Evolutionary conservation across 2,329 filamentous ascomycete species (phyloP).

Genomic region (Graphilbum fragrans): DNA sequence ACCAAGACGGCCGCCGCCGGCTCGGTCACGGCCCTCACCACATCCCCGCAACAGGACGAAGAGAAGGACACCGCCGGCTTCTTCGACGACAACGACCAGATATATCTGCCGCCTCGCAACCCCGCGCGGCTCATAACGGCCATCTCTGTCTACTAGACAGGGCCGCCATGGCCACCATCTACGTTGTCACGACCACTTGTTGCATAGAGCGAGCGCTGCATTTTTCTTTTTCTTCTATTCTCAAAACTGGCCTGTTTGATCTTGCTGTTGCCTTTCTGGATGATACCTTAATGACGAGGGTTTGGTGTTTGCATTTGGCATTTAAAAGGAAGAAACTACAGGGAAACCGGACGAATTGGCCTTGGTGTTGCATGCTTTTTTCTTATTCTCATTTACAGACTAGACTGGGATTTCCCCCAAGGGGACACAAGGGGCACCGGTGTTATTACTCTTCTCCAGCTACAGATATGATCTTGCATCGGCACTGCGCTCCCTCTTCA

Average conservation of each 20-base stretch:
- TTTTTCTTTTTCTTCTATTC: background rate
- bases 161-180: background rate
- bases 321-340: too few species aligned
- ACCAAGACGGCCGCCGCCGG: slow-evolving; percentile 16
- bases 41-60: slow-evolving; percentile 15
- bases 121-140: slow-evolving; percentile 37
- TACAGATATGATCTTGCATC: background rate
- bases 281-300: background rate
- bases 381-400: too few species aligned
- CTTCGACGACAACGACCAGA: slow-evolving; percentile 34
- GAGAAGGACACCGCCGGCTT: slow-evolving; percentile 14
- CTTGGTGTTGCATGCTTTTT: too few species aligned
- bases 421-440: too few species aligned
- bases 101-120: slow-evolving; percentile 40
- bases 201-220: background rate
- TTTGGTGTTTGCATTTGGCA: too few species aligned
- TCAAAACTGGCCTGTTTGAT: background rate
- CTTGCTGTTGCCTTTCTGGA: background rate
- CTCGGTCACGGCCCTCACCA: background rate
- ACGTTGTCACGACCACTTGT: background rate
- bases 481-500: background rate
- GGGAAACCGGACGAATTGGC: too few species aligned
- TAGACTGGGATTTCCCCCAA: too few species aligned
- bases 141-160: slow-evolving; percentile 42
- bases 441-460: background rate